Evolutionary conservation across 225 moss, liverwort and hornwort genomes (phyloP), one percentile per base, ranked within the genome.

Genomic region (Bryum argenteum): DNA sequence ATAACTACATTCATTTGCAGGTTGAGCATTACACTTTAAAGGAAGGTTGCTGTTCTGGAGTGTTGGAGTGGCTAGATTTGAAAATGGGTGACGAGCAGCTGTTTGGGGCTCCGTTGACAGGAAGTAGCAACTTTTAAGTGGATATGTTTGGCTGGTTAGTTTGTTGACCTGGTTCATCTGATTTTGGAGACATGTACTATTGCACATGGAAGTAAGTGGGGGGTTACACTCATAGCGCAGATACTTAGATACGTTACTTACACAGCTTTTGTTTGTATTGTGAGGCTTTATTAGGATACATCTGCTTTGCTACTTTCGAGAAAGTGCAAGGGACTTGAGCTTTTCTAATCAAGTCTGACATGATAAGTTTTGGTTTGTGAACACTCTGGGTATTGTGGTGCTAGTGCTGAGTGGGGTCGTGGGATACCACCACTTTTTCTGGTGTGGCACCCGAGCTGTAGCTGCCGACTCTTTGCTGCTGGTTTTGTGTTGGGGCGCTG

Each of bases 351-450:
- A 66, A 59, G 67, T 75, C 78, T 82, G 82, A 82, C 82, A 81
- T 76, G 63, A 70, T 55, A 70, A 76, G 63, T 38, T 80, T 84
- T 80, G 80, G 81, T 80, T 86, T 78, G 79, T 87, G 74, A 75
- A 44, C 67, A 83, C 72, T 85, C 84, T 90, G 88, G 90, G 79
- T 78, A 77, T 69, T 93, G 93, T 70, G 69, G 90, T 70, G 69
- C 76, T 90, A 89, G 93, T 93, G 93, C 86, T 76, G 93, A 90
- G 81, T 90, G 93, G 93, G 93, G 93, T 88, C 93, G 90, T 93
- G 90, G 93, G 90, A 89, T 83, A 71, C 78, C 88, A 62, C 77
- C 76, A 70, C 60, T 65, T 67, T n/a, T 80, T 64, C 73, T 77
- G 83, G 80, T 87, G 88, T 89, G 90, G 90, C 83, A 90, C 90